Base-by-base conservation (phyloP, 2,329 filamentous ascomycete species). In the Stemphylium vesicarium region DNA sequence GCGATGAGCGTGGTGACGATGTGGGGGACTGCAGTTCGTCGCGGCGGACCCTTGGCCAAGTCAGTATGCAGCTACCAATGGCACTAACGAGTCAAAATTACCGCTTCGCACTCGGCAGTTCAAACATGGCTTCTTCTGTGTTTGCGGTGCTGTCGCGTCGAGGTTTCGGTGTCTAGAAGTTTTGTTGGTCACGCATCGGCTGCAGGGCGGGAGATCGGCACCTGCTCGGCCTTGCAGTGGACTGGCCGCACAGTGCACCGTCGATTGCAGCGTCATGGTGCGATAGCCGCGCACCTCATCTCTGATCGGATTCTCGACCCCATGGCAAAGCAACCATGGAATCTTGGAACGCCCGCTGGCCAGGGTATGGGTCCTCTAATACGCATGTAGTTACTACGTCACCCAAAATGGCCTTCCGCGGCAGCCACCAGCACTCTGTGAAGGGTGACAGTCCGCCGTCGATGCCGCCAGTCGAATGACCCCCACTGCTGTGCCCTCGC, bases 1-100 rank as follows among this genome's bases (percentile, higher is more conserved):
- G 74, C 11, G 73, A 72, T 20, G 70, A 73, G 49, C 67, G 70
- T 5, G 70, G 65, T 10, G 73, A 75, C 9, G 68, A 65, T 26
- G 53, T 53, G 35, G 72, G 71, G 22, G 73, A 75, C 22, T 68
- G 60, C 9, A 76, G 73, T 39, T 75, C 71, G 16, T 68, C 55
- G 44, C 74, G 74, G 50, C 71, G 68, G 22, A 76, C 64, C 37
- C 72, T 75, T 36, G 24, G 31, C 6, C 22, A 41, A 8, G 53
- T 62, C 46, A 63, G 60, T 43, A 58, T 49, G 45, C 49, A 16
- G 39, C 47, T 40, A 44, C 39, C 39, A 42, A 22, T 32, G 18
- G 11, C 36, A 39, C 38, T 20, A 22, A 4, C 9, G 26, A 37
- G 10, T 8, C n/a, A 31, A 11, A 26, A 49, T 46, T 65, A 70